These are phyloP conservation scores for Pseudofabraea citricarpa DNA, from an alignment of 2,329 filamentous ascomycete species.

Conservation along the genomic window DNA sequence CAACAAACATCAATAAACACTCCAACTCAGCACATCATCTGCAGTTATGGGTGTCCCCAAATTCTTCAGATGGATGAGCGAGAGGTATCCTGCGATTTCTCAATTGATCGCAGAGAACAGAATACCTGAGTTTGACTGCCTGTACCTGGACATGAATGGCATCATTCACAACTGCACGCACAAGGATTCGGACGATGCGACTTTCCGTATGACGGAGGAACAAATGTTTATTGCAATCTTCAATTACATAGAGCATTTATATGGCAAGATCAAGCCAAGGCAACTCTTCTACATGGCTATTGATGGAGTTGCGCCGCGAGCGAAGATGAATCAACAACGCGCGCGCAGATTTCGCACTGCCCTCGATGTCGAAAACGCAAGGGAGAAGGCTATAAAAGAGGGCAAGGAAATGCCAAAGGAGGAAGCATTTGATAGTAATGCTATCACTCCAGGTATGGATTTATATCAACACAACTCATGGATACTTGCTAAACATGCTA, in stretches of 20 bases:
- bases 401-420: slow-evolving; percentile 93
- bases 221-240: slow-evolving; percentile 99
- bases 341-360: slow-evolving; percentile 92
- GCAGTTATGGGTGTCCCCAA: slow-evolving; percentile 48
- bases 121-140: slow-evolving; percentile 97
- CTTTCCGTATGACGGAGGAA: slow-evolving; percentile 91
- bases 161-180: slow-evolving; percentile 99
- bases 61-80: slow-evolving; percentile 80
- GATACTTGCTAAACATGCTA: slow-evolving; percentile 30
- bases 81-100: slow-evolving; percentile 97
- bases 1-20: too few species aligned
- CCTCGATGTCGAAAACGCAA: slow-evolving; percentile 80
- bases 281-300: slow-evolving; percentile 99
- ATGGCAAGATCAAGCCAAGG: slow-evolving; percentile 97
- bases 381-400: slow-evolving; percentile 86
- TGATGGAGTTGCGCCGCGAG: slow-evolving; percentile 92
- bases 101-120: slow-evolving; percentile 98
- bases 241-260: slow-evolving; percentile 98
- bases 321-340: slow-evolving; percentile 99
- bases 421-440: slow-evolving; percentile 96
- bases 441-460: slow-evolving; percentile 77
- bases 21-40: slow-evolving; percentile 6
- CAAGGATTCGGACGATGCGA: slow-evolving; percentile 88
- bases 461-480: slow-evolving; percentile 4
- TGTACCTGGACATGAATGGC: slow-evolving; percentile 98